Conservation (phyloP, 352 stramenopile species). For the Globisporangium echinulatum region DNA sequence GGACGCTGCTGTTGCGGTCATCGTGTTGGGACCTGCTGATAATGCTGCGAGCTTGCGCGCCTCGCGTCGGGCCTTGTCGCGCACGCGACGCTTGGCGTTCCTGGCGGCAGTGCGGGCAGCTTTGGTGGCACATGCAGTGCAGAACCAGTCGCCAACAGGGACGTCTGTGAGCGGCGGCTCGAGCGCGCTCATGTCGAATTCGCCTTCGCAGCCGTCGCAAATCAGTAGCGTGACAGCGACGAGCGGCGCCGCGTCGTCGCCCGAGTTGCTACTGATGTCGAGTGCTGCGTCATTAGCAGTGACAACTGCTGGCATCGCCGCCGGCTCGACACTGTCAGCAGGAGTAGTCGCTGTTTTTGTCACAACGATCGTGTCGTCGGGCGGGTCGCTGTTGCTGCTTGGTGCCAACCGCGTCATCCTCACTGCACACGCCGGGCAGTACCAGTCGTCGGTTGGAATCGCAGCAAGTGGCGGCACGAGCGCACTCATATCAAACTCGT, state of each 20-base stretch:
- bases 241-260: background rate
- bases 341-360: too few relatives aligned
- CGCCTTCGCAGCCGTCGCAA: conserved; percentile 64
- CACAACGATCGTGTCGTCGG: too few relatives aligned
- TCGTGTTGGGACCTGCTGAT: background rate
- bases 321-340: background rate
- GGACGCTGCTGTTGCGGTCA: background rate
- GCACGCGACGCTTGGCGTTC: background rate
- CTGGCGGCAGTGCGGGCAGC: background rate
- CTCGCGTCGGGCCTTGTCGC: background rate
- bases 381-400: background rate
- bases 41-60: background rate
- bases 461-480: conserved; percentile 16
- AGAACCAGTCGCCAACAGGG: conserved; percentile 45
- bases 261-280: background rate
- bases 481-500: conserved; percentile 23
- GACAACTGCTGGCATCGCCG: background rate
- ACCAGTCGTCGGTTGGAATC: conserved; percentile 34
- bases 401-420: too few relatives aligned
- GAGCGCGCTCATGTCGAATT: conserved; percentile 48
- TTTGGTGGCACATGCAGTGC: conserved; percentile 14
- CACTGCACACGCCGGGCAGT: conserved; percentile 13
- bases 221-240: conserved; percentile 39
- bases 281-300: background rate
- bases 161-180: conserved; percentile 36